A percentile compares a stretch with the other conserved stretches of the same genome.
These are phyloP conservation scores for Sugiyamaella qingdaonensis DNA, from an alignment of 805 yeast genomes.

Conservation along the genomic window DNA sequence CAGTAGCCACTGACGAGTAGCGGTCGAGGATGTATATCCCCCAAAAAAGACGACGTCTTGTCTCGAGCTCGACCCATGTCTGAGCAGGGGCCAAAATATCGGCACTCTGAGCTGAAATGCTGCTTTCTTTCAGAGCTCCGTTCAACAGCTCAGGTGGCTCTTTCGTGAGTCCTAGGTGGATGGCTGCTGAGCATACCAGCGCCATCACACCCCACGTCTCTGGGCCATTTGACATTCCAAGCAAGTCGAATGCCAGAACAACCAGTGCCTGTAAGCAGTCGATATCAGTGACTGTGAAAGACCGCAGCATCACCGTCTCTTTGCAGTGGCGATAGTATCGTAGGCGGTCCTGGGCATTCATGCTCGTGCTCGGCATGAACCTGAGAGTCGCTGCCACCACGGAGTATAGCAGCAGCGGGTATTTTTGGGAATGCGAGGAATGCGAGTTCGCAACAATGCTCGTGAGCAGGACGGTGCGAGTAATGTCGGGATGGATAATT, in stretches of 20 bases:
- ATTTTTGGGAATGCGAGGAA: not conserved
- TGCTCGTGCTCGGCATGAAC: conserved; percentile 14
- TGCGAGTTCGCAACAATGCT: not conserved
- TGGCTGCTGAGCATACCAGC: conserved; percentile 24
- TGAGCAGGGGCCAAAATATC: conserved; percentile 13
- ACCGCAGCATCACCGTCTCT: conserved; percentile 20
- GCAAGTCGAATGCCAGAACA: conserved; percentile 24
- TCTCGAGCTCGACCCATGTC: conserved; percentile 21
- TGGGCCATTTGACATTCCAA: conserved; percentile 29
- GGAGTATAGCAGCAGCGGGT: conserved; percentile 19
- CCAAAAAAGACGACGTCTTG: conserved; percentile 27
- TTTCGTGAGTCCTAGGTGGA: conserved; percentile 15
- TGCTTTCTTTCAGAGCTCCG: not conserved
- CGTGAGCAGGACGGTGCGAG: conserved; percentile 8
- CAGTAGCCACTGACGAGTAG: conserved; percentile 24
- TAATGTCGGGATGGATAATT: conserved; percentile 47
- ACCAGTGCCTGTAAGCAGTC: conserved; percentile 25
- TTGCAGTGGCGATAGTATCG: conserved; percentile 20
- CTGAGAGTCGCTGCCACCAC: conserved; percentile 23
- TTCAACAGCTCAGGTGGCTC: conserved; percentile 6
- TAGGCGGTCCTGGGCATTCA: conserved; percentile 9
- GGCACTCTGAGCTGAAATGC: conserved; percentile 12
- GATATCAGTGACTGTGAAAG: conserved; percentile 22
- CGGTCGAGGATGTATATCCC: conserved; percentile 25
- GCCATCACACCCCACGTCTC: conserved; percentile 28